These are phyloP conservation scores for Zalerion maritima DNA, from an alignment of 495 filamentous ascomycete species.

Conservation along the genomic window DNA sequence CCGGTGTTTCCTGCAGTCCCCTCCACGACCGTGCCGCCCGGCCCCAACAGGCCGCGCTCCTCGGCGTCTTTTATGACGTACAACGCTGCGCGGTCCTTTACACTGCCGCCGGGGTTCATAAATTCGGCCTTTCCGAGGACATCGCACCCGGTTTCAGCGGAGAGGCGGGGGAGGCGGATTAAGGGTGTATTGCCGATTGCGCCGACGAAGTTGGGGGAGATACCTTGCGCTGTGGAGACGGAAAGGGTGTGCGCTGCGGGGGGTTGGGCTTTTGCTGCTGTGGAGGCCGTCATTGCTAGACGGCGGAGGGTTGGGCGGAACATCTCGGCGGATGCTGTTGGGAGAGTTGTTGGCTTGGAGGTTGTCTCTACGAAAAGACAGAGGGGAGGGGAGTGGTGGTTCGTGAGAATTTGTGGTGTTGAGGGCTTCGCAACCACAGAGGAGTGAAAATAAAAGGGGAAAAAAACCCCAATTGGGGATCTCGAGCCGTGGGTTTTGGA, in stretches of 20 bases:
- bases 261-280: slow-evolving; percentile 13
- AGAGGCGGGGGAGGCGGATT: slow-evolving; percentile 76
- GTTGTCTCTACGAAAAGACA: no score
- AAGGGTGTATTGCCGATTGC: slow-evolving; percentile 94
- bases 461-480: no score
- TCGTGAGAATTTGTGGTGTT: no score
- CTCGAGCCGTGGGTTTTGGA: no score
- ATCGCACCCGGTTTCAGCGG: slow-evolving; percentile 84
- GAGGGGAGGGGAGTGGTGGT: no score
- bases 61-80: slow-evolving; percentile 93
- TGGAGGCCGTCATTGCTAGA: slow-evolving; percentile 33
- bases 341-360: no score
- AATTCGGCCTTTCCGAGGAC: slow-evolving; percentile 96
- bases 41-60: slow-evolving; percentile 60
- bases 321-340: slow-evolving; percentile 25
- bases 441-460: no score
- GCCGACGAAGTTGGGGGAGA: slow-evolving; percentile 29
- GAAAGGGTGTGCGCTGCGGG: slow-evolving; percentile 17
- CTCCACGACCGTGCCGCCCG: slow-evolving; percentile 90
- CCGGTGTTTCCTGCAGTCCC: slow-evolving; percentile 96
- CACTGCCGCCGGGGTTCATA: slow-evolving; percentile 90
- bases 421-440: no score
- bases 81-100: slow-evolving; percentile 92
- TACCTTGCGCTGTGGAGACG: slow-evolving; percentile 71
- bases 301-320: slow-evolving; percentile 36